phyloP scores from a whole-genome alignment of 2,329 filamentous ascomycete genomes.

The Davidsoniella eucalypti region DNA sequence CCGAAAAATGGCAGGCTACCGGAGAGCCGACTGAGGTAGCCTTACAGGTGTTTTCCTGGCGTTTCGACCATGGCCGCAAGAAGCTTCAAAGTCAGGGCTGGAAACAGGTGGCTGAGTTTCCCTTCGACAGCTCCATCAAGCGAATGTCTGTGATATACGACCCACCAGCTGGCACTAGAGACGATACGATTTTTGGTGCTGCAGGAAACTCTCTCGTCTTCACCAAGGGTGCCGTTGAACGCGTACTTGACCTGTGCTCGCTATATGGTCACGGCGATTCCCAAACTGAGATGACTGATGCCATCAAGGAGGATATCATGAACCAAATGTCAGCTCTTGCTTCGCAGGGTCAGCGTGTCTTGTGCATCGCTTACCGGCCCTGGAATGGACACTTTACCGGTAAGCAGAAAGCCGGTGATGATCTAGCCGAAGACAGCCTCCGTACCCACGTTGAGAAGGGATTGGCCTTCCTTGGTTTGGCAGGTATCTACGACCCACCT shows the following conservation, averaged over 20 bases:
- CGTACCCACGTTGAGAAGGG: constrained; percentile 49
- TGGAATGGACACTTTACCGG: constrained; percentile 32
- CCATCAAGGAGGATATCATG: constrained; percentile 33
- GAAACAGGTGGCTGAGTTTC: constrained; percentile 52
- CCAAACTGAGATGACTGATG: constrained; percentile 31
- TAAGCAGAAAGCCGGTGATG: constrained; percentile 18
- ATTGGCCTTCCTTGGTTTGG: constrained; percentile 62
- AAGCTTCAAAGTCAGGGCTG: constrained; percentile 35
- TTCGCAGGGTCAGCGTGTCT: constrained; percentile 52
- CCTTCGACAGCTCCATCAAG: constrained; percentile 66
- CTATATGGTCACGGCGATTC: constrained; percentile 27
- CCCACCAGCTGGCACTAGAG: constrained; percentile 24
- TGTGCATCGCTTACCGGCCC: constrained; percentile 52
- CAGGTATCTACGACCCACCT: constrained; percentile 75
- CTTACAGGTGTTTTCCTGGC: constrained; percentile 56
- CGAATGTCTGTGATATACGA: constrained; percentile 64
- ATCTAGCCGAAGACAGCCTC: constrained; percentile 23
- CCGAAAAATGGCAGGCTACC: constrained; percentile 45
- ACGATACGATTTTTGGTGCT: constrained; percentile 22
- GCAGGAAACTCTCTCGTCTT: constrained; percentile 33
- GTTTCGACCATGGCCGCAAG: constrained; percentile 45
- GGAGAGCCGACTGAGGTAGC: constrained; percentile 64
- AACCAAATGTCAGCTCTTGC: constrained; percentile 42
- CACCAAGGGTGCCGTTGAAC: constrained; percentile 46
- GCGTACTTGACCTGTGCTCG: constrained; percentile 39